Conservation (phyloP, 2,329 filamentous ascomycete genomes). For the Cryphonectria naterciae region DNA sequence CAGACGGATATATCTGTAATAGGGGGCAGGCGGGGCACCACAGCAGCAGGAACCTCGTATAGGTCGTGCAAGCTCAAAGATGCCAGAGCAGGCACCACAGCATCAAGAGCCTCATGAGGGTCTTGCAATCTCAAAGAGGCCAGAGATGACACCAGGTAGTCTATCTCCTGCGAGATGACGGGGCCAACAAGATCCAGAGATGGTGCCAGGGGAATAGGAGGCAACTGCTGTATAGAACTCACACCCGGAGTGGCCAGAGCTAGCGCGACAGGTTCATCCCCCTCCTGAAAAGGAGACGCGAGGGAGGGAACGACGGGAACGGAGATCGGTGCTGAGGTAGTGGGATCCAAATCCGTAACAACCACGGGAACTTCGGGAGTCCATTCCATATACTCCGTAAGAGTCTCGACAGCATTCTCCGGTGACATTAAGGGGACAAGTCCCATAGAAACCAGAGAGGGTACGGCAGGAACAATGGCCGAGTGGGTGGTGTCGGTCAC, state of each 20-base stretch:
- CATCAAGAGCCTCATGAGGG: neutral
- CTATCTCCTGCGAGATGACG: neutral
- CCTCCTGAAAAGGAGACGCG: neutral
- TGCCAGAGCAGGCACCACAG: neutral
- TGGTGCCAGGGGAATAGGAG: neutral
- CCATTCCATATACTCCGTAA: neutral
- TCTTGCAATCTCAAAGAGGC: neutral
- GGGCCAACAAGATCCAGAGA: neutral
- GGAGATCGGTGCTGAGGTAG: neutral
- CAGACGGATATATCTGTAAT: neutral
- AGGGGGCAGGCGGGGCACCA: neutral
- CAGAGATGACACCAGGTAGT: neutral
- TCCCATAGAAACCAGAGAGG: neutral
- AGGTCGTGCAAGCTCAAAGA: neutral
- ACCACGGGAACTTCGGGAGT: neutral
- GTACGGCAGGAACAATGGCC: neutral
- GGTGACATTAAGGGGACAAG: neutral
- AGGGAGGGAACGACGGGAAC: neutral
- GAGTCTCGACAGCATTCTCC: neutral
- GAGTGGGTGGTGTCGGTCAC: too few species aligned
- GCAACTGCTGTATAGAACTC: neutral
- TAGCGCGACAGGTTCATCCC: neutral
- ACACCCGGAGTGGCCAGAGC: neutral
- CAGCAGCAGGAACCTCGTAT: neutral
- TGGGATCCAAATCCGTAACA: neutral